Evolutionary conservation across 1,139 yeast species (phyloP).

Genomic region (Yamadazyma trypodendri): DNA sequence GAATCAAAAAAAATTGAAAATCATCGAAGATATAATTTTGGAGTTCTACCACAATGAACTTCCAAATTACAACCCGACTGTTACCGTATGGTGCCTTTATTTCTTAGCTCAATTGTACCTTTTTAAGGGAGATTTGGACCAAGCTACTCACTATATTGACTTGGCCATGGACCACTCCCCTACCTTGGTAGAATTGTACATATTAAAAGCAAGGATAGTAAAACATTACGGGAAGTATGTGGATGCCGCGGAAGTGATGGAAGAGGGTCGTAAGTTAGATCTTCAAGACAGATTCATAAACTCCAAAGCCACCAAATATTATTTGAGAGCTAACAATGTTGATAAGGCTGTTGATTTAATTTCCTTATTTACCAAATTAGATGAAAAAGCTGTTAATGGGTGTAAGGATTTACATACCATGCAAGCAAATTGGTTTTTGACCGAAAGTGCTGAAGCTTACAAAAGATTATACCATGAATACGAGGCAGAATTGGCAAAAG

Average conservation of each 20-base stretch:
- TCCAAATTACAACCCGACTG: conserved; percentile 45
- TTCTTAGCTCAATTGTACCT: conserved; percentile 82
- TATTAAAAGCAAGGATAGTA: conserved; percentile 75
- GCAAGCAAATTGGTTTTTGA: conserved; percentile 90
- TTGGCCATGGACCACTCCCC: conserved; percentile 74
- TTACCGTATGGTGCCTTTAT: conserved; percentile 72
- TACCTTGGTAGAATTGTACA: conserved; percentile 76
- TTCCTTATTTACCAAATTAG: conserved; percentile 82
- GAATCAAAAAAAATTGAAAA: conserved; percentile 42
- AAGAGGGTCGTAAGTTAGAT: conserved; percentile 73
- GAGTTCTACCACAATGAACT: conserved; percentile 40
- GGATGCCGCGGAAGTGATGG: conserved; percentile 64
- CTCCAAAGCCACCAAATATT: conserved; percentile 83
- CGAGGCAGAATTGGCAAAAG: conserved; percentile 14
- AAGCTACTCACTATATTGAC: conserved; percentile 59
- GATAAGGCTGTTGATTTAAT: conserved; percentile 75
- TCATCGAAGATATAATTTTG: conserved; percentile 54
- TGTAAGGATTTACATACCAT: conserved; percentile 82
- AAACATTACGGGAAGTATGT: conserved; percentile 65
- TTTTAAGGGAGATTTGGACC: conserved; percentile 41
- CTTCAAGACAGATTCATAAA: conserved; percentile 90
- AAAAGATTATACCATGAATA: conserved; percentile 31
- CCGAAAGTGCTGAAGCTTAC: conserved; percentile 85
- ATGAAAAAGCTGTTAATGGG: conserved; percentile 70
- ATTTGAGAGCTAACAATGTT: conserved; percentile 72